Base-by-base conservation (phyloP, 306 rosid species). In the Hippophae rhamnoides region DNA sequence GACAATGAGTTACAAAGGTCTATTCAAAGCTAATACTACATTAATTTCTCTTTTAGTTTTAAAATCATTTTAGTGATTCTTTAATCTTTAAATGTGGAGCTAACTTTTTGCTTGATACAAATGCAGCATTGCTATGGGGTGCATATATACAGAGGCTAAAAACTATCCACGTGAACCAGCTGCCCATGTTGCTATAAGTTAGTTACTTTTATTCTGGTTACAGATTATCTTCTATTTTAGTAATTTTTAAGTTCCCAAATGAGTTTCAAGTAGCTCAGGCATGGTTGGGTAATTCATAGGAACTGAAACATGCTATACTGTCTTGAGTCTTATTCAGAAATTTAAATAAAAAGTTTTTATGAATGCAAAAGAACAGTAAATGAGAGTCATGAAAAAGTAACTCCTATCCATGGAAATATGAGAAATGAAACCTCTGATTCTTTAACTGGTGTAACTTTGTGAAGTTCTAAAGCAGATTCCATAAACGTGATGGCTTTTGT, bases 121-220 rank as follows among this genome's bases (percentile, higher is more conserved):
- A 63, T 84, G 88, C 84, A 92, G 99, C 78, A 92, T 92, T 78
- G 99, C 99, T 60, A 80, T 66, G 78, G 95, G 94, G 14, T 88
- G 99, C 72, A 92, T 88, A 68, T 92, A 92, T 72, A 76, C 96
- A 8, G 99, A 92, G 62, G 72, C 85, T 67, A 92, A 92, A 80
- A 92, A 82, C 73, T 92, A 92, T 79, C 96, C 99, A 60, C 96
- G 99, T 66, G 99, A 92, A 74, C 95, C 99, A 64, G 99, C 99
- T 66, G 96, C 99, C 10, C 99, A 92, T 76, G 96, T 92, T 54
- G 86, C 99, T 67, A 92, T 92, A 69, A 85, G 99, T 92, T 79
- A 92, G 96, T 78, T 66, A 41, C 62, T 66, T 47, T 63, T 44
- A 51, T 63, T 6, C 62, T 38, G 64, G 69, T 68, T 74, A 18